Evolutionary conservation across 371 early-diverging fungal species (phyloP).

Genomic region (Funneliformis caledonium): DNA sequence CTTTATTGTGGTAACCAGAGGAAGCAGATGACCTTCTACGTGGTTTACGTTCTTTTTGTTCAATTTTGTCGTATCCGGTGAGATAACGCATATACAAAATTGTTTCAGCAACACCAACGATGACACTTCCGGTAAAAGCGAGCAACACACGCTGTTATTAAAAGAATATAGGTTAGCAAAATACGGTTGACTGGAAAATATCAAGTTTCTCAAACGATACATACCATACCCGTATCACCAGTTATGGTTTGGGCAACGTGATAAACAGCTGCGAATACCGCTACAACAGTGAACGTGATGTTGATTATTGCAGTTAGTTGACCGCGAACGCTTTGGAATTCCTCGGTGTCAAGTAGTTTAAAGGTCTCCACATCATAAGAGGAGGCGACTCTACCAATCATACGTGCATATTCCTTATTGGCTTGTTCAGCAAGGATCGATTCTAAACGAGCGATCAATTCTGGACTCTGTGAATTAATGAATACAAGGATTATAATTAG

Average conservation of each 20-base stretch:
- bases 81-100: constrained; percentile 51
- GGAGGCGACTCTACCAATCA: constrained; percentile 35
- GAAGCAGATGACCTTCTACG: constrained; percentile 4
- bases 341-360: constrained; percentile 44
- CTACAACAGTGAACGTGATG: constrained; percentile 64
- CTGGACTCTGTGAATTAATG: constrained; percentile 34
- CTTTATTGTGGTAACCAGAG: neutral
- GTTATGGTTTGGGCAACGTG: constrained; percentile 58
- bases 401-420: constrained; percentile 42
- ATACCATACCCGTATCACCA: constrained; percentile 64
- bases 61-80: constrained; percentile 21
- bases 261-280: constrained; percentile 66
- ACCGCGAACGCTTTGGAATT: constrained; percentile 56
- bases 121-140: constrained; percentile 54
- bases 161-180: neutral
- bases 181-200: neutral
- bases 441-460: constrained; percentile 41
- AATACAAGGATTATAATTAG: neutral
- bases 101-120: constrained; percentile 63
- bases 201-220: neutral
- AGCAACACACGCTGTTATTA: constrained; percentile 58
- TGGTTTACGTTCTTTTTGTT: constrained; percentile 2
- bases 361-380: constrained; percentile 40
- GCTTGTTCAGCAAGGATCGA: constrained; percentile 41
- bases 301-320: constrained; percentile 65